phyloP scores from a whole-genome alignment of 345 rosid genomes.

The Brassica napus region Da-Ae NC_063440.1:23186501-23187000 shows the following conservation, averaged over 20 bases:
- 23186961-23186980: neutral
- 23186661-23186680: neutral
- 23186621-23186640: neutral
- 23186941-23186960: neutral
- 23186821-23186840: neutral
- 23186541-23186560: neutral
- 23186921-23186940: neutral
- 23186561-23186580: neutral
- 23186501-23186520: neutral
- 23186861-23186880: neutral
- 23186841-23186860: neutral
- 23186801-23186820: neutral
- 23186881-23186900: neutral
- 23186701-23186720: neutral
- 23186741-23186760: neutral
- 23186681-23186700: neutral
- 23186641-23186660: neutral
- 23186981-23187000: neutral
- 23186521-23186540: neutral
- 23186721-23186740: neutral
- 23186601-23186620: neutral
- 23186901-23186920: neutral
- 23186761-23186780: neutral
- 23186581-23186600: neutral
- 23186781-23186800: neutral